Base-by-base conservation (phyloP, 441 rosid species). In the Dalechampia spathulata region DNA sequence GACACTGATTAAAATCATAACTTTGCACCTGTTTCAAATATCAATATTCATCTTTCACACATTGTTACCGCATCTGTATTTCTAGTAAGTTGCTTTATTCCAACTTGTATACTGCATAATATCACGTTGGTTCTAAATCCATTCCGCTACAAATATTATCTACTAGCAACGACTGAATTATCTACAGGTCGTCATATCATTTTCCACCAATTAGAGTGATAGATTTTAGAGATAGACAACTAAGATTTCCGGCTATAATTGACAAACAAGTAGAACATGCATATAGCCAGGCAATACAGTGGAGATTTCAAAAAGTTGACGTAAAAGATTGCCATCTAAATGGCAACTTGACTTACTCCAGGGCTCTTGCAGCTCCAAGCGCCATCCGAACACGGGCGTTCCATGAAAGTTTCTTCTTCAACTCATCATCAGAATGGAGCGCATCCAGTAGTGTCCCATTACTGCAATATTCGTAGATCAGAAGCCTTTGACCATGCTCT, bases 281-380 rank as follows among this genome's bases (percentile, higher is more conserved):
- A 25, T 23, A 16, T 26, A 39, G 47, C 37, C 58, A 40, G n/a
- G 14, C 11, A 8, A 52, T 20, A 13, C 7, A 8, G 30, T 3
- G 7, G 27, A 25, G 27, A 45, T 11, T 8, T 46, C 12, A 59
- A 38, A 36, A 47, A 20, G 47, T 4, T 22, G 7, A 12, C 41
- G 41, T 22, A 14, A 54, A 11, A 30, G 22, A 13, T 10, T 54
- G 10, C n/a, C 15, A 38, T 15, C 34, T 30, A 41, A 41, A 28
- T 36, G 21, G 37, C 7, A 47, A 46, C n/a, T 55, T 43, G n/a
- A 81, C 96, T 87, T 79, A 93, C 99, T 84, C 92, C 38, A 94
- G 75, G 59, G 96, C 95, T 73, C 86, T 80, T 57, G 99, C 96
- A 71, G 96, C 96, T 75, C 87, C 96, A 67, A 94, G 92, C 38